Evolutionary conservation across 177 flowering plant genomes (phyloP), one percentile per base, ranked within the genome.

Genomic region (Telopea speciosissima): DNA sequence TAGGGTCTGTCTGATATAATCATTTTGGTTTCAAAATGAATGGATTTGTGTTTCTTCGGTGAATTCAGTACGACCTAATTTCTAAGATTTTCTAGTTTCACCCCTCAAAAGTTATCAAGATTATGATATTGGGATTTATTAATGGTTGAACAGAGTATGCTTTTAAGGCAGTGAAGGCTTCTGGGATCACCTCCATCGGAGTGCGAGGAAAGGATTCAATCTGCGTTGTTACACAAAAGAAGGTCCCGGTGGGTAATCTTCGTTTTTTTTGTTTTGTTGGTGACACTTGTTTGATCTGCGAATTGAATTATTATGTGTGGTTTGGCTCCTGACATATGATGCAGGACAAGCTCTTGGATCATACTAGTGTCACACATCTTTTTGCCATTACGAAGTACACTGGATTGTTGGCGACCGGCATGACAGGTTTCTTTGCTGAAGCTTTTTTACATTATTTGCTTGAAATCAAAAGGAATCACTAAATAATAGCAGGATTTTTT

Each of bases 331-430:
- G 16, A 10, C 24, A 40, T 74, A 60, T 42, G 64, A 52, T 77
- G 74, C 85, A 89, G 97, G 98, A 93, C 87, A 93, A 95, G 86
- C 92, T 95, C 24, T 83, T 95, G 96, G 98, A 95, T 85, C 93
- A 90, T 80, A 86, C 93, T 3, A 92, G 97, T 79, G 96, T 95
- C 2, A 76, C 96, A 0, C 98, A 91, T 82, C 88, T 93, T 66
- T 95, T 95, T 73, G 84, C 90, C 17, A 83, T 95, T 66, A 95
- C 97, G 4, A 93, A 93, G 86, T 87, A 67, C 71, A 85, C 90
- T 70, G 99, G 99, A 16, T 68, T 95, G 74, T 75, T 95, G 58
- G 99, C 98, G 13, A 95, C 98, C 63, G 98, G 99, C 80, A 89
- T 90, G 83, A 95, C 99, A 82, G 97, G 98, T 93, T 75, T 78